Percentiles rank a stretch among this genome's conserved stretches.
Evolutionary conservation across 768 basidiomycete genomes (phyloP).

Genomic region (Lentinula detonsa): DNA sequence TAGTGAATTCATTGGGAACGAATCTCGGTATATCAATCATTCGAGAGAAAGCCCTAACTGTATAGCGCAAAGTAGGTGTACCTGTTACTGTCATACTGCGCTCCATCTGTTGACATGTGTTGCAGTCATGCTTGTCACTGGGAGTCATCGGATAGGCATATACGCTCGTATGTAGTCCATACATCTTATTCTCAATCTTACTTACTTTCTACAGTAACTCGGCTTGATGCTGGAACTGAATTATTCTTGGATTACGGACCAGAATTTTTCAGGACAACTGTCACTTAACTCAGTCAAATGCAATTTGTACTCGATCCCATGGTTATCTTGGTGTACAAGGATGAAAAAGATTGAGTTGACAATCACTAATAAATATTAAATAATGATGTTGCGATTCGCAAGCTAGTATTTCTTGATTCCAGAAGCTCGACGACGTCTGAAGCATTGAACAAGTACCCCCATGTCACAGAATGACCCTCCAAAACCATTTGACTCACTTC

Average conservation of each 20-base stretch:
- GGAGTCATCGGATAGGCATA: slow-evolving; percentile 63
- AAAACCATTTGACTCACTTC: no score
- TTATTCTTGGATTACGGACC: not conserved
- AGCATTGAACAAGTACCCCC: no score
- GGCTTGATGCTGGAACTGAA: slow-evolving; percentile 2
- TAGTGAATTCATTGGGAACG: slow-evolving; percentile 49
- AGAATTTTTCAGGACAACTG: not conserved
- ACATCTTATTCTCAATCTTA: not conserved
- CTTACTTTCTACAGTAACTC: not conserved
- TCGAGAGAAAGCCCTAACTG: slow-evolving; percentile 34
- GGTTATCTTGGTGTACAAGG: no score
- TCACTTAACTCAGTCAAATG: no score
- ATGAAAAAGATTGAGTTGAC: no score
- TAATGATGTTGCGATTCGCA: no score
- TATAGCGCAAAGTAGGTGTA: slow-evolving; percentile 32
- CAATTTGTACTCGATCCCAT: no score
- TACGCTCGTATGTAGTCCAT: slow-evolving; percentile 26
- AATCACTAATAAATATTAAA: no score
- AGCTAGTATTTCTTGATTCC: no score
- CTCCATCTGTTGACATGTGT: not conserved
- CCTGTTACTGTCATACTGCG: not conserved
- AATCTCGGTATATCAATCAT: slow-evolving; percentile 69
- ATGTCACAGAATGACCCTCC: no score
- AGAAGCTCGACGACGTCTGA: no score
- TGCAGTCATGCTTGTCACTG: slow-evolving; percentile 40